Evolutionary conservation across 2,329 filamentous ascomycete species (phyloP).

Genomic region (Zasmidium cellare): DNA sequence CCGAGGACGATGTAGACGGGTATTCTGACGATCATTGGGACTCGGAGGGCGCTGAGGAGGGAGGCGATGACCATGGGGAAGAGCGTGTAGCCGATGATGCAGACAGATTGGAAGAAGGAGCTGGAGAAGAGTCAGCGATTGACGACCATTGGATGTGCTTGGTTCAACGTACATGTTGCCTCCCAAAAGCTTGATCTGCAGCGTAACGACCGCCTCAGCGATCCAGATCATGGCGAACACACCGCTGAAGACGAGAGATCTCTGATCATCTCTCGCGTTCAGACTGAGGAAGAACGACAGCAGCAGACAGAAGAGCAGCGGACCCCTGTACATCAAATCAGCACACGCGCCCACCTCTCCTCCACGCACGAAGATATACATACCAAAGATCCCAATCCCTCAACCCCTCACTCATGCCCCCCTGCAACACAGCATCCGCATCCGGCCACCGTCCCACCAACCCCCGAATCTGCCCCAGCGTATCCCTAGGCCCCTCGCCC

Average conservation of each 20-base stretch:
- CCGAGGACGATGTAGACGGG: slow-evolving; percentile 88
- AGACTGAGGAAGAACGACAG: slow-evolving; percentile 86
- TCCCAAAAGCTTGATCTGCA: slow-evolving; percentile 94
- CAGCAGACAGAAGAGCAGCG: slow-evolving; percentile 87
- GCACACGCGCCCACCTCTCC: slow-evolving; percentile 3
- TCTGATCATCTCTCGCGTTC: slow-evolving; percentile 75
- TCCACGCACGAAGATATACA: slow-evolving; percentile 20
- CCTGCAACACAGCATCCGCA: slow-evolving; percentile 65
- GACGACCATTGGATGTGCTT: not conserved
- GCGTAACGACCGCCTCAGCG: slow-evolving; percentile 91
- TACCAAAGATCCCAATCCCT: slow-evolving; percentile 96
- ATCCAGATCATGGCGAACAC: slow-evolving; percentile 98
- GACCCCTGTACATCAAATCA: slow-evolving; percentile 63
- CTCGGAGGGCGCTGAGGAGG: slow-evolving; percentile 77
- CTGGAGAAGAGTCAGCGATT: slow-evolving; percentile 50
- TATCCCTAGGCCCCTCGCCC: slow-evolving; percentile 39
- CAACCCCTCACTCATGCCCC: slow-evolving; percentile 81
- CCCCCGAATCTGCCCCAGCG: slow-evolving; percentile 52
- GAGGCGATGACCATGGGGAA: slow-evolving; percentile 95
- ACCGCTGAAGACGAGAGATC: slow-evolving; percentile 86
- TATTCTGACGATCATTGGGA: slow-evolving; percentile 79
- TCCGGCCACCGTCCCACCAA: slow-evolving; percentile 66
- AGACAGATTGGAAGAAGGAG: slow-evolving; percentile 96
- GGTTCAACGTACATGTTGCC: slow-evolving; percentile 81
- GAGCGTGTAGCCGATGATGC: slow-evolving; percentile 96